phyloP scores from a whole-genome alignment of 2,329 filamentous ascomycete species.

The Pseudogymnoascus sp. region DNA sequence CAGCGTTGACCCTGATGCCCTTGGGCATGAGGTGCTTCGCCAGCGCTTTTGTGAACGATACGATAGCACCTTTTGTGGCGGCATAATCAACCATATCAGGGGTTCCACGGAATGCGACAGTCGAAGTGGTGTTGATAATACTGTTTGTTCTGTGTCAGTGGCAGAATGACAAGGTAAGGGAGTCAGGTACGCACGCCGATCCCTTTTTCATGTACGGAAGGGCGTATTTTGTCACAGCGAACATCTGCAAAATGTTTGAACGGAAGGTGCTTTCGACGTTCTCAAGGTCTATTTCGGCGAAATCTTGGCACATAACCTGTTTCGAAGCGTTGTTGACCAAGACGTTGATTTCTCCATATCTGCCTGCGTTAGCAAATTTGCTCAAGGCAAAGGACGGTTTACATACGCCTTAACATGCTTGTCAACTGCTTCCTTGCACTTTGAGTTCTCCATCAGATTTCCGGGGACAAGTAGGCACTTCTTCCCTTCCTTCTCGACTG shows the following conservation, averaged over 20 bases:
- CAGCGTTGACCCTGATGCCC: conserved; percentile 56
- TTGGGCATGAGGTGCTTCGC: conserved; percentile 8
- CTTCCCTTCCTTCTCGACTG: conserved; percentile 55
- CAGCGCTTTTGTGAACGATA: conserved; percentile 3
- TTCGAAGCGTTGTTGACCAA: conserved; percentile 10
- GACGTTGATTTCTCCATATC: conserved; percentile 4
- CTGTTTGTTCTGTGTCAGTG: not conserved
- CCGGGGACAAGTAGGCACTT: not conserved
- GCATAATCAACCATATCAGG: conserved; percentile 2
- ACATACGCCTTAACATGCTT: not conserved
- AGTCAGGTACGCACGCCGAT: not conserved
- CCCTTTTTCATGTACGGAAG: not conserved
- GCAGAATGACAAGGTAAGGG: not conserved
- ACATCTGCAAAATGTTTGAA: not conserved
- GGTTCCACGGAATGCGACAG: conserved; percentile 1
- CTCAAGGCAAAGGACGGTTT: not conserved
- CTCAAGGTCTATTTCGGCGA: not conserved
- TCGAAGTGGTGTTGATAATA: conserved; percentile 9
- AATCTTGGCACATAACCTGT: conserved; percentile 1
- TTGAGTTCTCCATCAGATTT: not conserved
- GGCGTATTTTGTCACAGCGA: not conserved
- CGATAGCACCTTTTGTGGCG: conserved; percentile 10
- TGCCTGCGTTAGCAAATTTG: not conserved
- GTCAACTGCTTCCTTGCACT: conserved; percentile 6
- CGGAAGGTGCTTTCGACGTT: not conserved